Base-by-base conservation (phyloP, 208 protist species). In the Crithidia thermophila region DNA sequence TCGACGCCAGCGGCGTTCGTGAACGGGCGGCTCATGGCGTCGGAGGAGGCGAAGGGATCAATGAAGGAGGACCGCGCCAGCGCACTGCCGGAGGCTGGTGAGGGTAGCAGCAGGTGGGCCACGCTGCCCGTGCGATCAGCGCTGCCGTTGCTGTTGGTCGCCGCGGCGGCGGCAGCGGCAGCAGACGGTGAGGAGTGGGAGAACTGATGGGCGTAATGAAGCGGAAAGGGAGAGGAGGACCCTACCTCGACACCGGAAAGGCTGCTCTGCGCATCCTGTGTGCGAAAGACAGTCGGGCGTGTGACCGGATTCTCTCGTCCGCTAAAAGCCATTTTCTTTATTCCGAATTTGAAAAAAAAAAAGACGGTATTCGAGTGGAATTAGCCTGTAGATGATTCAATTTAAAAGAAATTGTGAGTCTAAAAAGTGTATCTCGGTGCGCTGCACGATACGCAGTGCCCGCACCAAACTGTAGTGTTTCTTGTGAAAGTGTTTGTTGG, bases 201-300 rank as follows among this genome's bases (percentile, higher is more conserved):
- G 20, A 51, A 30, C 4, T 16, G 42, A 7, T 50, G 42, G 7
- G 42, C 23, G 43, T 63, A 51, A n/a, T 39, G 42, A 27, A 30
- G 9, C 10, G 30, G 27, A 43, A 52, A 50, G 5, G 30, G 7
- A 30, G 39, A 16, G 9, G 57, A 0, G 57, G 13, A 20, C 18
- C 42, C 1, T 27, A 20, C 1, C 8, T 63, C 57, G 30, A 3
- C 28, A 18, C 42, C 28, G 8, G 30, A 27, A 37, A 28, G n/a
- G 28, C 37, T 27, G 40, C 28, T 30, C 9, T 52, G 43, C 20
- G 43, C 57, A 40, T 63, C 57, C 30, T 63, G 57, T 5, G 42
- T 63, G 57, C 57, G 57, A 40, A 63, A 63, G n/a, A 63, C 57
- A 5, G 57, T 52, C 10, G 57, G 57, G n/a, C 57, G 57, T 30